A percentile compares a stretch with the other conserved stretches of the same genome.
Evolutionary conservation across 306 rosid genomes (phyloP).

Genomic region (Coriaria nepalensis): DNA sequence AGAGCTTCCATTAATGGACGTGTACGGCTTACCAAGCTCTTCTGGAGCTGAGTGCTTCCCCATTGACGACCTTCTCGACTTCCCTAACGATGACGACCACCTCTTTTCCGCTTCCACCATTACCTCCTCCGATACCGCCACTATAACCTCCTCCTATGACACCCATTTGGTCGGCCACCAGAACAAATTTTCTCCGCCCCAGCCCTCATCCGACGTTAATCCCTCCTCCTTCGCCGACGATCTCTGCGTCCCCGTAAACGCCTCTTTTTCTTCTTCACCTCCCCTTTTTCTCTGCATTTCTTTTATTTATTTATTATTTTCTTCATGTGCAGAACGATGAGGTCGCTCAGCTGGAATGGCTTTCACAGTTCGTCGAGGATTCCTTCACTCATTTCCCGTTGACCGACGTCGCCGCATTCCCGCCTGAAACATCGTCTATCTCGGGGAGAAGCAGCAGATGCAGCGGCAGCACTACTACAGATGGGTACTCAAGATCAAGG

Average conservation of each 20-base stretch:
- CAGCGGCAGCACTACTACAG: neutral
- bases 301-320: neutral
- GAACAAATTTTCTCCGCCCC: constrained; percentile 3
- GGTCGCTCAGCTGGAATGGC: constrained; percentile 49
- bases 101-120: constrained; percentile 8
- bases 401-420: constrained; percentile 2
- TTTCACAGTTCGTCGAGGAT: constrained; percentile 51
- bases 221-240: constrained; percentile 14
- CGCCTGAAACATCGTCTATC: constrained; percentile 12
- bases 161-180: neutral
- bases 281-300: neutral
- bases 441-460: neutral
- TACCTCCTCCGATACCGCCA: constrained; percentile 10
- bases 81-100: constrained; percentile 21
- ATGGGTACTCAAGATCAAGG: neutral
- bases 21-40: constrained; percentile 12
- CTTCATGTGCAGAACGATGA: constrained; percentile 17
- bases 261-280: neutral
- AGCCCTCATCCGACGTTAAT: constrained; percentile 1
- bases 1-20: constrained; percentile 7
- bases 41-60: constrained; percentile 16
- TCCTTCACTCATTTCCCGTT: constrained; percentile 26
- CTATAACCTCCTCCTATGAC: neutral
- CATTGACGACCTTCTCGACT: constrained; percentile 29
- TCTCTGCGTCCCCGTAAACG: constrained; percentile 25